A percentile compares a stretch with the other conserved stretches of the same genome.
phyloP scores from a whole-genome alignment of 1,284 basidiomycete species.

The Phellopilus nigrolimitatus region DNA sequence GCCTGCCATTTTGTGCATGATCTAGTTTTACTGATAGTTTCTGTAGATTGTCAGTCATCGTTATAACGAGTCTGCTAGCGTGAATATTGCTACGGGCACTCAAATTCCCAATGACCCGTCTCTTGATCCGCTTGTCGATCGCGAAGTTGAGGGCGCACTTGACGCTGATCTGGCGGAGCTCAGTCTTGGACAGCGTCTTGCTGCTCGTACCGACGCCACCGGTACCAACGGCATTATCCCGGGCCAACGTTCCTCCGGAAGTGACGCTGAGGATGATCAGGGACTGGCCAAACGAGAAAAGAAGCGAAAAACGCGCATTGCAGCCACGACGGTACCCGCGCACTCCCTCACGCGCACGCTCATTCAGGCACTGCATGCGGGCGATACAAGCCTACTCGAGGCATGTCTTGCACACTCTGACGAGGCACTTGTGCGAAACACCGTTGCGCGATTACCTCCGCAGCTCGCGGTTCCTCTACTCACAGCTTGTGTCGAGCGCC shows the following conservation, averaged over 20 bases:
- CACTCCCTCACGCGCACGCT: slow-evolving; percentile 91
- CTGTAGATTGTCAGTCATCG: slow-evolving; percentile 44
- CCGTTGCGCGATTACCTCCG: slow-evolving; percentile 85
- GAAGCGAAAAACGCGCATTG: slow-evolving; percentile 33
- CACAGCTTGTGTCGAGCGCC: slow-evolving; percentile 83
- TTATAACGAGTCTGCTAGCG: slow-evolving; percentile 57
- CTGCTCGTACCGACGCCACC: slow-evolving; percentile 55
- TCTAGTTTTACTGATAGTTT: neutral
- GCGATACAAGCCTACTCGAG: slow-evolving; percentile 85
- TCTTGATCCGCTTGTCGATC: slow-evolving; percentile 46
- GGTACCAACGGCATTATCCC: slow-evolving; percentile 29
- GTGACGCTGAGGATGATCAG: slow-evolving; percentile 37
- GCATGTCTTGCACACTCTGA: slow-evolving; percentile 88
- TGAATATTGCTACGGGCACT: slow-evolving; percentile 59
- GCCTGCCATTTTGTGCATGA: slow-evolving; percentile 14
- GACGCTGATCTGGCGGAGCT: slow-evolving; percentile 86
- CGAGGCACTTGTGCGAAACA: slow-evolving; percentile 77
- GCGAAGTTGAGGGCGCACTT: slow-evolving; percentile 60
- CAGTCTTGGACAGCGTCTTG: slow-evolving; percentile 83
- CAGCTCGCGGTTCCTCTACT: slow-evolving; percentile 86
- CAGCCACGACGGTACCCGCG: slow-evolving; percentile 59
- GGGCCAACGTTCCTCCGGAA: slow-evolving; percentile 32
- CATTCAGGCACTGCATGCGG: slow-evolving; percentile 95
- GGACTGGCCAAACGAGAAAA: slow-evolving; percentile 25
- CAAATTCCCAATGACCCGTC: slow-evolving; percentile 57